Evolutionary conservation across 306 rosid species (phyloP), one percentile per base, ranked within the genome.

Genomic region (Albizia julibrissin): DNA sequence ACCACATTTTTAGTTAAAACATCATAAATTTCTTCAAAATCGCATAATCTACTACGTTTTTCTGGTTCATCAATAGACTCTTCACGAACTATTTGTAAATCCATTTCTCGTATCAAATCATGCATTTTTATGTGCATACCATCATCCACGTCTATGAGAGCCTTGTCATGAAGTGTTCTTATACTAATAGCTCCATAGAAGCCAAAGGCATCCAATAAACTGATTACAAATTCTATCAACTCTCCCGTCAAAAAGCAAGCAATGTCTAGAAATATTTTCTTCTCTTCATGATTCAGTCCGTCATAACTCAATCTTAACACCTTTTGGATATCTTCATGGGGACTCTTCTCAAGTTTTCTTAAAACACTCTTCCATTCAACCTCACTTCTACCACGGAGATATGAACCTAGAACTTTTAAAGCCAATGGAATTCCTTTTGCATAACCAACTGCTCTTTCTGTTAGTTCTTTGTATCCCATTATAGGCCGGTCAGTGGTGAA

Each of bases 81-180:
- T 42, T 42, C 46, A 42, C 13, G 46, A 42, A 9, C 26, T 18
- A 21, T 33, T 67, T 67, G 52, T 31, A 42, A 18, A 27, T 76
- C 85, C 62, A 76, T 26, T 11, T 50, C 21, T 8, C 71, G 76
- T 27, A 80, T 31, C 59, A 76, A 44, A n/a, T 76, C 79, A 50
- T 80, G 87, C 84, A 80, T 82, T 46, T 69, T 12, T 31, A 59
- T 8, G 7, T 10, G 1, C 15, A 5, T 56, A 8, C 3, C 3
- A 0, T 26, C 31, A 3, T 26, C 9, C 3, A 52, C 54, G 1
- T 8, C 26, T 68, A 81, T 33, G 3, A 85, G 75, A 40, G 56
- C 68, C 58, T 76, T 80, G 0, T 65, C 80, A 6, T 31, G 2
- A 3, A 80, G 69, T 29, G 22, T 34, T 1, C 11, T 1, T 2